Evolutionary conservation across 2,329 filamentous ascomycete genomes (phyloP).

Genomic region (Phaeosphaeriaceae sp.): DNA sequence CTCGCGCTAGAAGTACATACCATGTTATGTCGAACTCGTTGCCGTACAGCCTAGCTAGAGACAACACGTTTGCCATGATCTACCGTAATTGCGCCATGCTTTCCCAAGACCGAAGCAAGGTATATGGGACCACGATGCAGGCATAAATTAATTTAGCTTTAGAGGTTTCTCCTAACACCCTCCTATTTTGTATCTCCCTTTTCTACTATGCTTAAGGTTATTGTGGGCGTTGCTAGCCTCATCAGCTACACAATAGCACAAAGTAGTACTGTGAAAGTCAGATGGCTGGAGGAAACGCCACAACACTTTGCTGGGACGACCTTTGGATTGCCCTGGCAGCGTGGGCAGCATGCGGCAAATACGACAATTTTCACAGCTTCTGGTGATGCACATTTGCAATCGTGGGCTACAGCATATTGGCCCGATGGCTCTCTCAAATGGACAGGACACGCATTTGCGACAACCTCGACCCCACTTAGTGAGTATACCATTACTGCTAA

Average conservation of each 20-base stretch:
- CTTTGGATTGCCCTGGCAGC: constrained; percentile 50
- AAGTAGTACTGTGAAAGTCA: constrained; percentile 33
- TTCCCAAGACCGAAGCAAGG: constrained; percentile 14
- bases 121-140: constrained; percentile 5
- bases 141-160: constrained; percentile 14
- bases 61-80: constrained; percentile 10
- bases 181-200: constrained; percentile 6
- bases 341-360: constrained; percentile 46
- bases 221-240: constrained; percentile 22
- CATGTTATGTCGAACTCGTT: constrained; percentile 8
- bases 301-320: constrained; percentile 42
- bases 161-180: constrained; percentile 3
- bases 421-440: constrained; percentile 67
- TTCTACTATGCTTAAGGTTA: constrained; percentile 19
- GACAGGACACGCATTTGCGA: constrained; percentile 63
- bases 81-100: constrained; percentile 20
- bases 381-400: constrained; percentile 51
- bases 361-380: constrained; percentile 43
- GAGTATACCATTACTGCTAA: constrained; percentile 54
- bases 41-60: constrained; percentile 9
- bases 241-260: constrained; percentile 21
- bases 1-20: constrained; percentile 13
- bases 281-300: constrained; percentile 39
- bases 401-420: constrained; percentile 66
- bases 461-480: constrained; percentile 48